Conservation (phyloP, 371 early-diverging fungal genomes). For the Batrachochytrium dendrobatidis region DNA sequence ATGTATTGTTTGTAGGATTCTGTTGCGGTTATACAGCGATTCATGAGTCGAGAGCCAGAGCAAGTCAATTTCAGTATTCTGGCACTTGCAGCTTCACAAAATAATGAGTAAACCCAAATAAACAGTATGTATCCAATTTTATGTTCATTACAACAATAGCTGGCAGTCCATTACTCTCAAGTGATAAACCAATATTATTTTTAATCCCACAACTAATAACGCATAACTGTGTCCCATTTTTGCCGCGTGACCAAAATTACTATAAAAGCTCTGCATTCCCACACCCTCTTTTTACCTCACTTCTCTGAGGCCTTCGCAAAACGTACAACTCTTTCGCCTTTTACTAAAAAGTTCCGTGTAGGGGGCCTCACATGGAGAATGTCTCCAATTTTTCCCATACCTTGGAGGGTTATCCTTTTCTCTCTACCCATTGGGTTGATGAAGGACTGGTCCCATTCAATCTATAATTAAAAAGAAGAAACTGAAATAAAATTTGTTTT, state of each 20-base stretch:
- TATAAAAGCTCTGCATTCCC: not conserved
- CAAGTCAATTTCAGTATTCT: conserved; percentile 44
- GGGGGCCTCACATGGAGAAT: not conserved
- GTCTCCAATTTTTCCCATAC: conserved; percentile 1
- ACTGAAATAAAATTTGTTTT: too few species aligned
- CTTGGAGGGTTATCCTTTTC: too few species aligned
- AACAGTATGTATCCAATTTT: not conserved
- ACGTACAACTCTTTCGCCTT: not conserved
- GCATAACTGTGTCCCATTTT: too few species aligned
- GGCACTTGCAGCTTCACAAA: not conserved
- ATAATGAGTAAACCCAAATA: not conserved
- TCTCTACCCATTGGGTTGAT: too few species aligned
- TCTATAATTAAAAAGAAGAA: too few species aligned
- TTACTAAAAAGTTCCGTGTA: not conserved
- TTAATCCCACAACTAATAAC: too few species aligned
- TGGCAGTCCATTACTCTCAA: not conserved
- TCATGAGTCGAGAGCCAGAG: conserved; percentile 64
- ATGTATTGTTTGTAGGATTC: conserved; percentile 43
- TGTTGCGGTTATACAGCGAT: conserved; percentile 56
- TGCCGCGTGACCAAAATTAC: too few species aligned
- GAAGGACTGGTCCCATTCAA: too few species aligned
- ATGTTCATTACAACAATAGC: not conserved
- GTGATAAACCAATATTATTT: not conserved
- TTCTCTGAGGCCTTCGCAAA: conserved; percentile 1
- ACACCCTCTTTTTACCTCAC: not conserved